Evolutionary conservation across 2,329 filamentous ascomycete species (phyloP), one percentile per base, ranked within the genome.

Genomic region (Colletotrichum lentis): DNA sequence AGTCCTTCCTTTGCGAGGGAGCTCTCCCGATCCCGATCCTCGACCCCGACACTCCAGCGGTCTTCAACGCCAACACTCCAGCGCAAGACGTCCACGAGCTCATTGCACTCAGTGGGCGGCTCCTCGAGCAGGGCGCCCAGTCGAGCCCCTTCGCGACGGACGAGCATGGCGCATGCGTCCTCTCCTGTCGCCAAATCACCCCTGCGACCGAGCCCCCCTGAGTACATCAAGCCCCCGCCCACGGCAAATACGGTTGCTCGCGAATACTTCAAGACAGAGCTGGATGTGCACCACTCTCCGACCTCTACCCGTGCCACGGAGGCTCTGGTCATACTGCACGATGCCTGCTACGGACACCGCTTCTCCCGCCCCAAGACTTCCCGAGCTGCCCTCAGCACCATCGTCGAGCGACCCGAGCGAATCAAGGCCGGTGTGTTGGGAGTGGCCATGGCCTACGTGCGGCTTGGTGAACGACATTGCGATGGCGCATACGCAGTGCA

Each of bases 261-360:
- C 55, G 84, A 87, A 10, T 88, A 91, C 77, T 92, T 97, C 75
- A 82, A 83, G 69, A 86, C 85, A 69, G 93, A 97, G 76, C 78
- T 96, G 39, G 83, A 86, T 18, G 78, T 84, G 7, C 90, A 93
- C 73, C 85, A 90, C 65, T 80, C 81, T 39, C 75, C 75, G 2
- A 76, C 80, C 12, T 76, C 79, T 2, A 77, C 78, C 10, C 75
- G 78, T 31, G 72, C 80, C 41, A 79, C 86, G 12, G 83, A 94
- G 69, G 93, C 93, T 0, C 80, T 96, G 5, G 94, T 98, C 54
- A 86, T 99, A 37, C 82, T 99, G 2, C 94, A 98, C 74, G 96
- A 99, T 80, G 90, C 91, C 61, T 97, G 95, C 79, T 99, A 98
- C 77, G 94, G 95, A 27, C 96, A 99, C 80, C 90, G 94, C 24